A percentile compares a stretch with the other conserved stretches of the same genome.
phyloP scores from a whole-genome alignment of 1,284 basidiomycete genomes.

The Ceratobasidium theobromae region DNA sequence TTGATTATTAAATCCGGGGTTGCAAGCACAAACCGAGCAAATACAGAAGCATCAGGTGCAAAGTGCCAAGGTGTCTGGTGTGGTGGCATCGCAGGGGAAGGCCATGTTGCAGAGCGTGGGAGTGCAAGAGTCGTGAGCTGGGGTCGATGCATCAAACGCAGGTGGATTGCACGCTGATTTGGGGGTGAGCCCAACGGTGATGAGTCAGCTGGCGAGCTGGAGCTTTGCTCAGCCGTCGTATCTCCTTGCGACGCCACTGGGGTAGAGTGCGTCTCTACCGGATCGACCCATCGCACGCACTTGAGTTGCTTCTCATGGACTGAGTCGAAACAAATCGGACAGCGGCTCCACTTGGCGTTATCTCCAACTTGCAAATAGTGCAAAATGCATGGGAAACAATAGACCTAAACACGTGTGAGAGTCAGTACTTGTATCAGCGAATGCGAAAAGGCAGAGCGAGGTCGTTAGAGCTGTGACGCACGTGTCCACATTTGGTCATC shows the following conservation, averaged over 20 bases:
- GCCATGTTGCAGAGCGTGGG: conserved; percentile 90
- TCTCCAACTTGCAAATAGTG: conserved; percentile 88
- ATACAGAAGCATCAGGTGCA: conserved; percentile 86
- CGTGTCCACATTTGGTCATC: conserved; percentile 98
- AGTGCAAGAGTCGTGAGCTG: conserved; percentile 95
- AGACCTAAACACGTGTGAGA: conserved; percentile 56
- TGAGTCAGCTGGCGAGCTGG: background rate
- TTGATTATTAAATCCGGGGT: conserved; percentile 79
- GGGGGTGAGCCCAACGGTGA: conserved; percentile 50
- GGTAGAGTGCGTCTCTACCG: conserved; percentile 40
- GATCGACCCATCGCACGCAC: conserved; percentile 82
- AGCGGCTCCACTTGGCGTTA: conserved; percentile 79
- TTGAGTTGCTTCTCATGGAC: conserved; percentile 91
- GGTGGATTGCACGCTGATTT: conserved; percentile 50
- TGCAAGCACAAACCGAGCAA: conserved; percentile 95
- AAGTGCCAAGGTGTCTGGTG: conserved; percentile 95
- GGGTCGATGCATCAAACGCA: conserved; percentile 91
- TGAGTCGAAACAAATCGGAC: conserved; percentile 96
- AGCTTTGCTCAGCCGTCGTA: background rate
- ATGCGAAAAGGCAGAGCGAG: conserved; percentile 9
- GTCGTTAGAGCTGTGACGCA: conserved; percentile 50
- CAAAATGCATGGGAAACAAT: conserved; percentile 87
- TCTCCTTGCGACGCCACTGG: conserved; percentile 33
- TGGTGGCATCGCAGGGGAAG: conserved; percentile 85
- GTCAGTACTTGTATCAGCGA: conserved; percentile 33